A percentile compares a stretch with the other conserved stretches of the same genome.
These are phyloP conservation scores for Guyanaporus albipodus DNA, from an alignment of 768 basidiomycete genomes.

Conservation along the genomic window DNA sequence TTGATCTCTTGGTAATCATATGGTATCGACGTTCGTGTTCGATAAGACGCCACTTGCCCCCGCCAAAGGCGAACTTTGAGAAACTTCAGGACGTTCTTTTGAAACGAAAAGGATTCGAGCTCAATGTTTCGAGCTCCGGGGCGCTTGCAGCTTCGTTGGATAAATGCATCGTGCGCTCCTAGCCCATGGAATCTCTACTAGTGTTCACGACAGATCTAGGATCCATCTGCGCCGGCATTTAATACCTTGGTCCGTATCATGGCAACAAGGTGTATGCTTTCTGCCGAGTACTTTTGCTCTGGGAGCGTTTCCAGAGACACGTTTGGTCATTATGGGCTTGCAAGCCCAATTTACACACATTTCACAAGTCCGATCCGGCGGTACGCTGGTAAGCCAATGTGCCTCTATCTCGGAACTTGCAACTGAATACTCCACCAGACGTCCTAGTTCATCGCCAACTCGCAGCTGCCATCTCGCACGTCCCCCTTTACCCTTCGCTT, in stretches of 20 bases:
- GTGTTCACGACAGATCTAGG: conserved; percentile 41
- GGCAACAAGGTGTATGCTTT: conserved; percentile 98
- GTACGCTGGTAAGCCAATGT: conserved; percentile 68
- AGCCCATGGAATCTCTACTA: neutral
- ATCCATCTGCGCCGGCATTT: conserved; percentile 81
- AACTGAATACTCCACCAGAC: conserved; percentile 44
- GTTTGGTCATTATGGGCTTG: conserved; percentile 97
- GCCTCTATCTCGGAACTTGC: neutral
- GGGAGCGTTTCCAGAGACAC: conserved; percentile 90
- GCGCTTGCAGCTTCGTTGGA: conserved; percentile 88
- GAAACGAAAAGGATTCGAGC: conserved; percentile 75
- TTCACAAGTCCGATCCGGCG: conserved; percentile 97
- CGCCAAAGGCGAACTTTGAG: conserved; percentile 92
- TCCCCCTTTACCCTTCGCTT: conserved; percentile 78
- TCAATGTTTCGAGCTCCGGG: conserved; percentile 90
- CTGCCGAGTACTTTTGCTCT: conserved; percentile 97
- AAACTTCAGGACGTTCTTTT: conserved; percentile 87
- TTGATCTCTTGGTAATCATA: neutral
- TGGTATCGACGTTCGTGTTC: neutral
- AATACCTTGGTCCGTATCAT: conserved; percentile 98
- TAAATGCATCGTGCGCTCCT: conserved; percentile 65
- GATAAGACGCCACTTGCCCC: conserved; percentile 80
- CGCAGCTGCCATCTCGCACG: conserved; percentile 80
- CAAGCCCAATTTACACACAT: conserved; percentile 95
- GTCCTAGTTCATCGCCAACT: conserved; percentile 94